phyloP scores from a whole-genome alignment of 495 filamentous ascomycete species.

The Hypoxylon intermedium region DNA sequence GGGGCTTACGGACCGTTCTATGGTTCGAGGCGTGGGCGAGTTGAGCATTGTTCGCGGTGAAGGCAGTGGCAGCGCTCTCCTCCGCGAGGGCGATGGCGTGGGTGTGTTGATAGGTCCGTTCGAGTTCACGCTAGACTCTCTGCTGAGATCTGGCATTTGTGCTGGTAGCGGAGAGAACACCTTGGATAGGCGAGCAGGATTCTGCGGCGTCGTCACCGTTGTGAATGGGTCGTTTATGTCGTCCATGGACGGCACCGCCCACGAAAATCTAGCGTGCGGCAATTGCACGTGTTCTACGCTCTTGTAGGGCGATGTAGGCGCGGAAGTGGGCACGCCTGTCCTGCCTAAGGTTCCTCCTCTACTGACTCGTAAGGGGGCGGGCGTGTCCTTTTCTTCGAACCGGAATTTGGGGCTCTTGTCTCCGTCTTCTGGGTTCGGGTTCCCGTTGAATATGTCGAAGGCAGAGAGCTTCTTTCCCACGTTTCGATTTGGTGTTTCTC shows the following conservation, averaged over 20 bases:
- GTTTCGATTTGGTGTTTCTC: background rate
- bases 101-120: slow-evolving; percentile 18
- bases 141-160: background rate
- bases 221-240: slow-evolving; percentile 38
- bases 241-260: slow-evolving; percentile 2
- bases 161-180: slow-evolving; percentile 34
- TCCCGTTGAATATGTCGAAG: slow-evolving; percentile 14
- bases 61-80: no score
- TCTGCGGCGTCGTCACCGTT: slow-evolving; percentile 3
- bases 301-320: background rate
- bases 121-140: background rate
- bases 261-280: slow-evolving; percentile 5
- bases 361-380: slow-evolving; percentile 21
- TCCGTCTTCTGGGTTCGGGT: background rate
- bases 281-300: background rate
- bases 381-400: slow-evolving; percentile 12
- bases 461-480: slow-evolving; percentile 13
- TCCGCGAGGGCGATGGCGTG: no score
- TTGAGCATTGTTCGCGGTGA: slow-evolving; percentile 29
- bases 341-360: slow-evolving; percentile 26
- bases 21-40: slow-evolving; percentile 12
- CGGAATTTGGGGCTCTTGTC: slow-evolving; percentile 8
- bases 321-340: background rate
- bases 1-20: slow-evolving; percentile 33
- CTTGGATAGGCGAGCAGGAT: slow-evolving; percentile 35